These are phyloP conservation scores for Venturia asperata DNA, from an alignment of 2,329 filamentous ascomycete species.

Conservation along the genomic window DNA sequence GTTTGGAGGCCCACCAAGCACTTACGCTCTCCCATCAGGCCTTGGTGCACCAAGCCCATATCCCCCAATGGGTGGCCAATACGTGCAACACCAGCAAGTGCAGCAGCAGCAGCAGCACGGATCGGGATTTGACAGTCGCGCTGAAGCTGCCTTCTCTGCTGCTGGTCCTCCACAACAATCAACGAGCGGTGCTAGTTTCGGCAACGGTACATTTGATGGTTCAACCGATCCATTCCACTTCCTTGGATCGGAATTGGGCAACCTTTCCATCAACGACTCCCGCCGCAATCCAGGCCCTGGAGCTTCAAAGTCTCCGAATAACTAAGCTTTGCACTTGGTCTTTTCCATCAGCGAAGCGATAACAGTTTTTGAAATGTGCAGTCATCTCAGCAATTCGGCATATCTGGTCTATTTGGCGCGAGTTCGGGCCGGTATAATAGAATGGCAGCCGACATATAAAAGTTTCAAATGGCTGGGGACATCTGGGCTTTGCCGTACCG, in stretches of 20 bases:
- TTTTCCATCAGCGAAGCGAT: constrained; percentile 13
- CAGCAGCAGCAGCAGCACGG: constrained; percentile 48
- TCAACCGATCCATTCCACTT: constrained; percentile 73
- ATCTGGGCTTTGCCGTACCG: not conserved
- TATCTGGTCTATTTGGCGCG: constrained; percentile 1
- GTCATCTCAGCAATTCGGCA: constrained; percentile 9
- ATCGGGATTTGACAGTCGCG: constrained; percentile 71
- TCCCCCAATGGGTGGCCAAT: constrained; percentile 69
- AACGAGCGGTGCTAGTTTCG: constrained; percentile 29
- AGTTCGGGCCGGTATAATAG: not conserved
- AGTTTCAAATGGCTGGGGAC: not conserved
- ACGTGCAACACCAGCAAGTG: constrained; percentile 39
- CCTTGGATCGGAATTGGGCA: constrained; percentile 64
- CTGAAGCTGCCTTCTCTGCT: constrained; percentile 89
- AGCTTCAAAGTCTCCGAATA: constrained; percentile 18
- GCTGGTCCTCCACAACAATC: constrained; percentile 54
- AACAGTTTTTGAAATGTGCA: constrained; percentile 2
- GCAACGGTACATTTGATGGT: constrained; percentile 55
- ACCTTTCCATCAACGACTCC: constrained; percentile 54
- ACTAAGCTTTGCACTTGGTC: not conserved
- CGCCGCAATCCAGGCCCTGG: constrained; percentile 34
- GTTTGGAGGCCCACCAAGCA: constrained; percentile 80
- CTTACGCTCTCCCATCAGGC: constrained; percentile 81
- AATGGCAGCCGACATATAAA: constrained; percentile 9
- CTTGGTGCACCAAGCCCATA: constrained; percentile 75